phyloP scores from a whole-genome alignment of 257 asterid species.

The Henckelia pumila region DNA sequence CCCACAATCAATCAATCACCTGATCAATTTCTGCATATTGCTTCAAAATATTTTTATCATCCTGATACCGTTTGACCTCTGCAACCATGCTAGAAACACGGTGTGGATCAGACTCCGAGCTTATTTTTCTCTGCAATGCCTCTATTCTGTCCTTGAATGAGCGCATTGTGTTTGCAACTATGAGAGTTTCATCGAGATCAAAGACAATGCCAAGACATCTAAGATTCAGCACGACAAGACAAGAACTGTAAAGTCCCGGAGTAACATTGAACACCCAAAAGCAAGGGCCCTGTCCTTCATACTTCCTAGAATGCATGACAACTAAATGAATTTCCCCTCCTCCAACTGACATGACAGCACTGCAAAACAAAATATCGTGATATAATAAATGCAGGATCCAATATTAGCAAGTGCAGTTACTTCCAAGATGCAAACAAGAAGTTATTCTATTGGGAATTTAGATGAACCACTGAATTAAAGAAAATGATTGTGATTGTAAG shows the following conservation, averaged over 20 bases:
- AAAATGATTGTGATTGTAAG: not conserved
- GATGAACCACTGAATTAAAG: not conserved
- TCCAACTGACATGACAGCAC: slow-evolving; percentile 77
- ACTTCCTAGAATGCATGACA: slow-evolving; percentile 82
- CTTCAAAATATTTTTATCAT: slow-evolving; percentile 78
- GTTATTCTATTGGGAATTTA: not conserved
- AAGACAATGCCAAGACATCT: slow-evolving; percentile 96
- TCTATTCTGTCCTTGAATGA: slow-evolving; percentile 94
- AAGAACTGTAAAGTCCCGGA: slow-evolving; percentile 68
- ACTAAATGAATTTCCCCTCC: slow-evolving; percentile 84
- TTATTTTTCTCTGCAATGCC: slow-evolving; percentile 74
- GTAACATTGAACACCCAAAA: slow-evolving; percentile 89
- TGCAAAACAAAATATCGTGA: slow-evolving; percentile 29
- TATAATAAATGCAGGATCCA: slow-evolving; percentile 13
- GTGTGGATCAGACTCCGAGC: slow-evolving; percentile 72
- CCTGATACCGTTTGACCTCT: slow-evolving; percentile 88
- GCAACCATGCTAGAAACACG: slow-evolving; percentile 76
- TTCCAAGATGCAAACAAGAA: slow-evolving; percentile 1
- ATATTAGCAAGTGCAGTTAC: slow-evolving; percentile 7
- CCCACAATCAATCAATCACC: slow-evolving; percentile 80
- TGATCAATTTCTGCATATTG: slow-evolving; percentile 96
- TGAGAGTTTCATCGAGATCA: slow-evolving; percentile 98
- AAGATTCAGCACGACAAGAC: slow-evolving; percentile 87
- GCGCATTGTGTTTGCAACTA: slow-evolving; percentile 59
- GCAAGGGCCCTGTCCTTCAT: slow-evolving; percentile 60